These are phyloP conservation scores for Cryoendolithus antarcticus DNA, from an alignment of 2,329 filamentous ascomycete species.

Conservation along the genomic window DNA sequence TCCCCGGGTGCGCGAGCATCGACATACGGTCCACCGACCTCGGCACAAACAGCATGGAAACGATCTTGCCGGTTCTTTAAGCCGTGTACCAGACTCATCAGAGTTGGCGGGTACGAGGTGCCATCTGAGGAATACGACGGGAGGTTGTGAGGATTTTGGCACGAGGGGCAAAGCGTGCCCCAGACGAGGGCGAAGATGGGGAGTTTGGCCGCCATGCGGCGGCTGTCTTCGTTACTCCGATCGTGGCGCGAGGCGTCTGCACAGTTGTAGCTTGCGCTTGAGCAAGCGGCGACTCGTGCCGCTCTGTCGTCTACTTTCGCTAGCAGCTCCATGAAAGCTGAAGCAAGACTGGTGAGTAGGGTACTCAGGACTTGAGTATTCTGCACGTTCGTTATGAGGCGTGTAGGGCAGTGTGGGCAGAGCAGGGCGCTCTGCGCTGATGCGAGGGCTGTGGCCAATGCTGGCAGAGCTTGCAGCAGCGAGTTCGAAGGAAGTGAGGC, in stretches of 20 bases:
- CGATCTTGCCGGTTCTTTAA: slow-evolving; percentile 30
- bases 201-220: slow-evolving; percentile 26
- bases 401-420: slow-evolving; percentile 31
- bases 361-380: slow-evolving; percentile 32
- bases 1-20: slow-evolving; percentile 2
- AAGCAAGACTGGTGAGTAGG: slow-evolving; percentile 29
- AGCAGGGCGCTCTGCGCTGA: slow-evolving; percentile 1
- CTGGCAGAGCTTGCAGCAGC: no score
- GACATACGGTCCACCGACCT: slow-evolving; percentile 3
- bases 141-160: slow-evolving; percentile 31
- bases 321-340: slow-evolving; percentile 31
- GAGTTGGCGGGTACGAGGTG: slow-evolving; percentile 17
- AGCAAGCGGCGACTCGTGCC: slow-evolving; percentile 15
- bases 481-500: slow-evolving; percentile 14
- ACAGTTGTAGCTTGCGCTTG: slow-evolving; percentile 15
- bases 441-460: no score
- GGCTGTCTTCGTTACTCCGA: slow-evolving; percentile 17
- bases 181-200: slow-evolving; percentile 33
- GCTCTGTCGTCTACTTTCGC: slow-evolving; percentile 29
- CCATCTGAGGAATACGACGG: slow-evolving; percentile 26
- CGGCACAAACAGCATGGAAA: slow-evolving; percentile 24
- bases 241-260: background rate
- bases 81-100: slow-evolving; percentile 26
- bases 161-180: slow-evolving; percentile 32
- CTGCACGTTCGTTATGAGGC: slow-evolving; percentile 31